Evolutionary conservation across 306 rosid genomes (phyloP).

Genomic region (Oemleria cerasiformis): DNA sequence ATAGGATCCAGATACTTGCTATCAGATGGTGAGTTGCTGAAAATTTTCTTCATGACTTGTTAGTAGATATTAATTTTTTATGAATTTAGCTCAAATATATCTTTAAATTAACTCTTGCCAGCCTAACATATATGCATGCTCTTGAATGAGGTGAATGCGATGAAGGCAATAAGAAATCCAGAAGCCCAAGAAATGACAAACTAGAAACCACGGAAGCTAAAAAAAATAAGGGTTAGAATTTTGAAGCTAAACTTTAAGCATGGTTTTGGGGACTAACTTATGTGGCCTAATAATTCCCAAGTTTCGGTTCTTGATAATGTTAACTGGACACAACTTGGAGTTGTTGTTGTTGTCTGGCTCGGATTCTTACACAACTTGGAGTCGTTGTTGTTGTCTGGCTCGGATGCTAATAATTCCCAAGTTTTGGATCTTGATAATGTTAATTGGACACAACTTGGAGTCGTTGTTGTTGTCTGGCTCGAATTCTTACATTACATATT

Average conservation of each 20-base stretch:
- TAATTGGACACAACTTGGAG: conserved; percentile 63
- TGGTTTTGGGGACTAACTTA: background rate
- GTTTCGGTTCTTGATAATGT: too few species aligned
- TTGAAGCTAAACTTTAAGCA: conserved; percentile 15
- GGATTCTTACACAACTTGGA: too few species aligned
- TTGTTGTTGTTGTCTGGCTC: too few species aligned
- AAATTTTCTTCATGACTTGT: too few species aligned
- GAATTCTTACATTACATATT: conserved; percentile 61
- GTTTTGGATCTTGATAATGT: conserved; percentile 51
- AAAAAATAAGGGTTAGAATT: conserved; percentile 18
- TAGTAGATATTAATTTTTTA: too few species aligned
- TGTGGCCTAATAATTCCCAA: conserved; percentile 28
- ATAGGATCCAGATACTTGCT: too few species aligned
- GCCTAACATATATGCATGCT: background rate
- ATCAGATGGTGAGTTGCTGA: too few species aligned
- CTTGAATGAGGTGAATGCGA: conserved; percentile 29
- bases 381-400: too few species aligned
- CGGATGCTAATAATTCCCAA: too few species aligned
- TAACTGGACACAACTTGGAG: too few species aligned
- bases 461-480: conserved; percentile 58
- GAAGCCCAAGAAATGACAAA: conserved; percentile 30
- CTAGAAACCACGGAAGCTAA: conserved; percentile 29
- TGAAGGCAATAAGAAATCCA: conserved; percentile 38
- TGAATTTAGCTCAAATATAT: background rate
- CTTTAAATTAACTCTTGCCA: too few species aligned